Percentiles rank a stretch among this genome's conserved stretches.
phyloP scores from a whole-genome alignment of 352 stramenopile genomes.

The Globisporangium orthogonon region DNA sequence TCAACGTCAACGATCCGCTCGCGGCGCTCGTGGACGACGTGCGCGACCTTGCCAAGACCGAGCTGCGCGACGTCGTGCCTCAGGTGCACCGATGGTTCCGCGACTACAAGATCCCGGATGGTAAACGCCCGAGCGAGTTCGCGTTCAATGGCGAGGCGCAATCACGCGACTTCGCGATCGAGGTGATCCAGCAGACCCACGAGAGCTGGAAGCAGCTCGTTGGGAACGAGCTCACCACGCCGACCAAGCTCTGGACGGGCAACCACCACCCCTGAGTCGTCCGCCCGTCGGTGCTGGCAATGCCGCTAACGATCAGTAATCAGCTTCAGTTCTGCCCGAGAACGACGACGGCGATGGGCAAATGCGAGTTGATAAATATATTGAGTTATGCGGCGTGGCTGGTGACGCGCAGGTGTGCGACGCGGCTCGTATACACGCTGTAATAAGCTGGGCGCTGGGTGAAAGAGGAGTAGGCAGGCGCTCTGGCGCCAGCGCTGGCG shows the following conservation, averaged over 20 bases:
- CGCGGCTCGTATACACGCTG: no score
- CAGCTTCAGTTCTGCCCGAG: background rate
- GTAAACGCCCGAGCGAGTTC: slow-evolving; percentile 98
- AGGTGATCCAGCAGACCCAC: slow-evolving; percentile 89
- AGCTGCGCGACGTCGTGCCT: slow-evolving; percentile 60
- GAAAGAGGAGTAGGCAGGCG: no score
- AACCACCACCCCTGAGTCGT: slow-evolving; percentile 14
- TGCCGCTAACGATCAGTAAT: background rate
- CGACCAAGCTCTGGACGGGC: slow-evolving; percentile 64
- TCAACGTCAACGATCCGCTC: slow-evolving; percentile 94
- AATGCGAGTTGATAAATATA: slow-evolving; percentile 1
- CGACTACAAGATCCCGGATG: slow-evolving; percentile 99
- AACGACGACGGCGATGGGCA: background rate
- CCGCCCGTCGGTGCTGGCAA: no score
- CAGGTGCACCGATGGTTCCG: slow-evolving; percentile 94
- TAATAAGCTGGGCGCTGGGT: no score
- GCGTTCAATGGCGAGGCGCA: slow-evolving; percentile 95
- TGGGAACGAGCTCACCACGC: slow-evolving; percentile 32
- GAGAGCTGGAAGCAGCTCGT: slow-evolving; percentile 85
- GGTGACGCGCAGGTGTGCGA: background rate
- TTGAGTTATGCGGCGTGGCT: background rate
- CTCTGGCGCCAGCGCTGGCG: no score
- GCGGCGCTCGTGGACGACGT: slow-evolving; percentile 94
- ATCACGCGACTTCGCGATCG: slow-evolving; percentile 75
- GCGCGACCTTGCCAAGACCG: slow-evolving; percentile 67